These are phyloP conservation scores for Synchytrium microbalum DNA, from an alignment of 371 early-diverging fungal genomes.

Conservation along the genomic window DNA sequence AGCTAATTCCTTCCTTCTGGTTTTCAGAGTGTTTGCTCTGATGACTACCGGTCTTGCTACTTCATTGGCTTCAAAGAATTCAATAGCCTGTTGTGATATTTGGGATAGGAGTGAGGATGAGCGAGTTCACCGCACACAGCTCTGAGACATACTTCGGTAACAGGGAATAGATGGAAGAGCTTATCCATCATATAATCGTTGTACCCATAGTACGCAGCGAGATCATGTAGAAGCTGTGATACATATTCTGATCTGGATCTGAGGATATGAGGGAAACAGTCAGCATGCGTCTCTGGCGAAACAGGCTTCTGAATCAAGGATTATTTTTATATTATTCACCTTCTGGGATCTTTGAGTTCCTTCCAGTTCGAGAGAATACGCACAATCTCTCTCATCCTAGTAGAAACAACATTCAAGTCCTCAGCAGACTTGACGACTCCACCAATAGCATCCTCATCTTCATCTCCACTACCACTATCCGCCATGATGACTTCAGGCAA, in stretches of 20 bases:
- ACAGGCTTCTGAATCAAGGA: too few species aligned
- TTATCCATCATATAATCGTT: slow-evolving; percentile 89
- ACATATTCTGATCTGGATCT: slow-evolving; percentile 77
- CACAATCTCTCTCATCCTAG: slow-evolving; percentile 83
- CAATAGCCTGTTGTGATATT: slow-evolving; percentile 45
- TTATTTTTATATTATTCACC: slow-evolving; percentile 23
- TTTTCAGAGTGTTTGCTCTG: slow-evolving; percentile 94
- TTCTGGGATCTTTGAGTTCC: slow-evolving; percentile 64
- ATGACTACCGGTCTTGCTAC: slow-evolving; percentile 95
- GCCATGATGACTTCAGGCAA: slow-evolving; percentile 42
- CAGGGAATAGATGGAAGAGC: slow-evolving; percentile 82
- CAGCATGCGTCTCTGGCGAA: too few species aligned
- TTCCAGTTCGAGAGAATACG: slow-evolving; percentile 81
- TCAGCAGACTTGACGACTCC: slow-evolving; percentile 38
- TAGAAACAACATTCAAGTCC: slow-evolving; percentile 55
- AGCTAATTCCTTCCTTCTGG: slow-evolving; percentile 90
- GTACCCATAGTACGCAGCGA: slow-evolving; percentile 90
- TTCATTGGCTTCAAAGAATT: slow-evolving; percentile 99
- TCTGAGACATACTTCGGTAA: slow-evolving; percentile 54
- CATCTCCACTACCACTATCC: slow-evolving; percentile 40
- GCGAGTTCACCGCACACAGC: neutral
- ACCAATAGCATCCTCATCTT: slow-evolving; percentile 48
- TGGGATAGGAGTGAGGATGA: neutral
- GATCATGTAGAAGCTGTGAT: slow-evolving; percentile 76
- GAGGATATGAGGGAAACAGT: slow-evolving; percentile 5